Evolutionary conservation across 169 alveolate genomes (phyloP).

Genomic region (Plasmodium vivax): DNA sequence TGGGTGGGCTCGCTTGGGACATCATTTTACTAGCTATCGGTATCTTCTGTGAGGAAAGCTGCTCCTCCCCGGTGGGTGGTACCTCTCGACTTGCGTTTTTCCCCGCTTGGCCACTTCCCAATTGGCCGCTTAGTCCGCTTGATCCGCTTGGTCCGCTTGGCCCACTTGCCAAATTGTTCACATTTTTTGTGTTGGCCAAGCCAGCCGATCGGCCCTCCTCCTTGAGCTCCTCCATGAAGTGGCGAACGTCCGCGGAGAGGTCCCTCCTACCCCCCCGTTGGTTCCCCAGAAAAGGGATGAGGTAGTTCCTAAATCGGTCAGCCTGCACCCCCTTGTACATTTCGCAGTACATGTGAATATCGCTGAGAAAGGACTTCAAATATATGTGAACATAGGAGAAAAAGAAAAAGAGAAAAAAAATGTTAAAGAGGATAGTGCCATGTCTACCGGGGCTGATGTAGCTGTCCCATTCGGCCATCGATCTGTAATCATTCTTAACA

Average conservation of each 20-base stretch:
- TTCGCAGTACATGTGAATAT: slow-evolving; percentile 3
- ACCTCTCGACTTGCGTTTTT: background rate
- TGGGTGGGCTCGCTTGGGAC: background rate
- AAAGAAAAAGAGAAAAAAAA: slow-evolving; percentile 61
- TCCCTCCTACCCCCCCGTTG: background rate
- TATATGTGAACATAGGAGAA: slow-evolving; percentile 45
- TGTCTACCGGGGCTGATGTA: slow-evolving; percentile 65
- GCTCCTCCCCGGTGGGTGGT: background rate
- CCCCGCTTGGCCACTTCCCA: background rate
- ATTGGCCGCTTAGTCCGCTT: background rate
- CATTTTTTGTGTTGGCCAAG: background rate
- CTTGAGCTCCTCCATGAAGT: slow-evolving; percentile 7
- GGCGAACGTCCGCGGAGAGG: background rate
- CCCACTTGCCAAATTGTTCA: background rate
- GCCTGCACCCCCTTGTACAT: background rate
- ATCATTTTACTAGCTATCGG: background rate
- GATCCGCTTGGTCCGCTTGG: too few species aligned
- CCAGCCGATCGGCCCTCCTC: background rate
- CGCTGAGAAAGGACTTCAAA: slow-evolving; percentile 33
- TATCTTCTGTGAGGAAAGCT: background rate
- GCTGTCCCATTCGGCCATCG: slow-evolving; percentile 67
- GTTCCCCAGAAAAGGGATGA: background rate
- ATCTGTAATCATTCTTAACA: slow-evolving; percentile 55
- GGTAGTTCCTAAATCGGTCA: background rate
- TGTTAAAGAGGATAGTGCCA: slow-evolving; percentile 64